A percentile compares a stretch with the other conserved stretches of the same genome.
Evolutionary conservation across 1,284 basidiomycete species (phyloP).

Genomic region (Moniliophthora roreri): DNA sequence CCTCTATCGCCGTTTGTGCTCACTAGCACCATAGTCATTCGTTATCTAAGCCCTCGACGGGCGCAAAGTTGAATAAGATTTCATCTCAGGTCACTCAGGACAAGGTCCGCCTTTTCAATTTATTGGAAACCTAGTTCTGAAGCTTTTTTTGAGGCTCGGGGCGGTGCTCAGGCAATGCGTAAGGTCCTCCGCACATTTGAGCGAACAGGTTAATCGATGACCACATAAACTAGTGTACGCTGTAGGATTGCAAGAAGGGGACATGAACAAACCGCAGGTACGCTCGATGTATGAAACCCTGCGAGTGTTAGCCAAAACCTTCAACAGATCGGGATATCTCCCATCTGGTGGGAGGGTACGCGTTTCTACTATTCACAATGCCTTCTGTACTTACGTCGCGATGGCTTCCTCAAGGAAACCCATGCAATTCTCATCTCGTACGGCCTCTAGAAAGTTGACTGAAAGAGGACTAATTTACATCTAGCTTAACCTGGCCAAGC

Average conservation of each 20-base stretch:
- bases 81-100: conserved; percentile 69
- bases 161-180: conserved; percentile 84
- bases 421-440: conserved; percentile 80
- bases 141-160: conserved; percentile 48
- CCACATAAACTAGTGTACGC: conserved; percentile 59
- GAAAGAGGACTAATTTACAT: neutral
- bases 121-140: neutral
- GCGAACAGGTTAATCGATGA: conserved; percentile 7
- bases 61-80: conserved; percentile 63
- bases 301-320: conserved; percentile 2
- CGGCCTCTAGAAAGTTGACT: too few relatives aligned
- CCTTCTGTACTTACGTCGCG: neutral
- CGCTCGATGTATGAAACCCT: conserved; percentile 6
- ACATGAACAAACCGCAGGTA: conserved; percentile 83
- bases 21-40: conserved; percentile 33
- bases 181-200: conserved; percentile 27
- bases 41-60: conserved; percentile 32
- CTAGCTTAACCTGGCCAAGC: conserved; percentile 73
- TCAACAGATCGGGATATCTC: conserved; percentile 75
- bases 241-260: conserved; percentile 72
- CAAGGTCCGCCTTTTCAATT: conserved; percentile 44
- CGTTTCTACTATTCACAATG: conserved; percentile 6
- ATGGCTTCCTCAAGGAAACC: conserved; percentile 54
- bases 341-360: conserved; percentile 86
- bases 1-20: neutral